phyloP scores from a whole-genome alignment of 2,329 filamentous ascomycete species.

The Tricladium varicosporioides region DNA sequence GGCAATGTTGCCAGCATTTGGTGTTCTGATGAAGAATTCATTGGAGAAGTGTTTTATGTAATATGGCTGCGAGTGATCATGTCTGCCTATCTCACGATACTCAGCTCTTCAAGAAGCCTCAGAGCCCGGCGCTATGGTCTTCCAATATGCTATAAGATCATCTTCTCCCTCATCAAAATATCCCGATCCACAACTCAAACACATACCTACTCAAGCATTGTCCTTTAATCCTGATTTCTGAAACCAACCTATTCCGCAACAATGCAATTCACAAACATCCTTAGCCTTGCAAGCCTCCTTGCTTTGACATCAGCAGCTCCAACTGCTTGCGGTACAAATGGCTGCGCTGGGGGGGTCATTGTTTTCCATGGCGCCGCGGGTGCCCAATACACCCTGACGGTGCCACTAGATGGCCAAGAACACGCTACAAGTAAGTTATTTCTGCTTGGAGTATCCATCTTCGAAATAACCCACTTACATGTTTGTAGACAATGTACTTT shows the following conservation, averaged over 20 bases:
- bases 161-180: background rate
- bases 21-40: background rate
- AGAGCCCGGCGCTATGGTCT: background rate
- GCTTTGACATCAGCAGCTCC: slow-evolving; percentile 20
- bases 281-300: slow-evolving; percentile 17
- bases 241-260: slow-evolving; percentile 9
- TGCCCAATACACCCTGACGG: slow-evolving; percentile 21
- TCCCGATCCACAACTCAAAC: background rate
- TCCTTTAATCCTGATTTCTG: background rate
- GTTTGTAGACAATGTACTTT: slow-evolving; percentile 24
- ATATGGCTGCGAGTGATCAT: background rate
- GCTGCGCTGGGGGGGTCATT: slow-evolving; percentile 1
- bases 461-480: slow-evolving; percentile 2
- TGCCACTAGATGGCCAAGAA: slow-evolving; percentile 21
- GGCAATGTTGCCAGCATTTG: background rate
- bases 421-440: slow-evolving; percentile 16
- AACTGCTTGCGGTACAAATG: background rate
- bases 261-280: slow-evolving; percentile 22
- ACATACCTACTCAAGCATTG: background rate
- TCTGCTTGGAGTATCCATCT: background rate
- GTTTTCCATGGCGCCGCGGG: slow-evolving; percentile 28
- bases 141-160: background rate
- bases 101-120: background rate
- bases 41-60: background rate
- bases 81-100: background rate